Evolutionary conservation across 805 yeast genomes (phyloP).

Genomic region (Kluyveromyces starmeri): DNA sequence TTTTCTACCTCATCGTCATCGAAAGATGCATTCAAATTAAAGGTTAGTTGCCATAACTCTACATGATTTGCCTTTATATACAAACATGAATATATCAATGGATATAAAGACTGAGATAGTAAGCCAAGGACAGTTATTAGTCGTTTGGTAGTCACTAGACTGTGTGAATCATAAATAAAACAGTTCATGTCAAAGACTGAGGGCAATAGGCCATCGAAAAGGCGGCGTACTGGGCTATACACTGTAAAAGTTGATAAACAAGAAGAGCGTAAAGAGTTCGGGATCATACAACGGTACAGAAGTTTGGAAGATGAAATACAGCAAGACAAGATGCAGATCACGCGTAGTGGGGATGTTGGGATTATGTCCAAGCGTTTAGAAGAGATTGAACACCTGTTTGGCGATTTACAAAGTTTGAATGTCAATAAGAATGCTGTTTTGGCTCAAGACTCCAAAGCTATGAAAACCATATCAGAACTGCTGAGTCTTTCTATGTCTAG

Average conservation of each 20-base stretch:
- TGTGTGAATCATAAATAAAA: no score
- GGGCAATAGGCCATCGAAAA: conserved; percentile 2
- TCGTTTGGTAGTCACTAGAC: no score
- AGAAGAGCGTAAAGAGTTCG: conserved; percentile 16
- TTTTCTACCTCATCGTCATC: no score
- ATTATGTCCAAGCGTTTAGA: conserved; percentile 38
- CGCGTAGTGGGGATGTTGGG: conserved; percentile 49
- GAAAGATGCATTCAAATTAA: no score
- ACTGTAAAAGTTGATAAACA: background rate
- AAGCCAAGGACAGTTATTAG: no score
- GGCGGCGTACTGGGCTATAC: conserved; percentile 1
- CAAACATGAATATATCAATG: no score
- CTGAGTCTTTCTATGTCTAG: conserved; percentile 58
- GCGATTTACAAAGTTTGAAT: conserved; percentile 31
- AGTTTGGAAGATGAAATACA: conserved; percentile 22
- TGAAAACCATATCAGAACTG: conserved; percentile 49
- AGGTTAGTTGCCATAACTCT: no score
- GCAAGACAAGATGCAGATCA: conserved; percentile 40
- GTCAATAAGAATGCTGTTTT: conserved; percentile 33
- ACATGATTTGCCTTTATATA: no score
- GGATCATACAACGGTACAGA: conserved; percentile 28
- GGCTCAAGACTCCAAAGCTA: conserved; percentile 59
- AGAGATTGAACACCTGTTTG: conserved; percentile 40
- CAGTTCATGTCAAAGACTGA: conserved; percentile 1
- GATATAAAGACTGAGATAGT: no score